phyloP scores from a whole-genome alignment of 2,329 filamentous ascomycete species.

The Tolypocladium pustulatum region DNA sequence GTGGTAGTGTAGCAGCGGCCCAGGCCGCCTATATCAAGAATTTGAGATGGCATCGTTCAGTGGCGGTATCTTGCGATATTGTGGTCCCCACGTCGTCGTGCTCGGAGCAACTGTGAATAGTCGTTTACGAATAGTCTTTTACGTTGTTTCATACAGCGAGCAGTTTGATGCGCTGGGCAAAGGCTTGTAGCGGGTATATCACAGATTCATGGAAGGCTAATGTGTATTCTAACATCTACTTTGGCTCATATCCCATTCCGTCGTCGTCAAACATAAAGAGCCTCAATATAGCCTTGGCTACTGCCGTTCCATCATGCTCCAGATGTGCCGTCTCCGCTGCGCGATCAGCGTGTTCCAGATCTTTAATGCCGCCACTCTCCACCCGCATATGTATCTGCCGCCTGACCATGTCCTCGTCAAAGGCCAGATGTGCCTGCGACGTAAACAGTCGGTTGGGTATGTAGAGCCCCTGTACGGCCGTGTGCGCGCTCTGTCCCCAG shows the following conservation, averaged over 20 bases:
- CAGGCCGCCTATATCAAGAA: no score
- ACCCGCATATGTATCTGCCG: neutral
- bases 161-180: no score
- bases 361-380: neutral
- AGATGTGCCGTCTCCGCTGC: conserved; percentile 50
- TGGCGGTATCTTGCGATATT: no score
- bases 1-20: neutral
- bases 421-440: neutral
- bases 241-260: conserved; percentile 12
- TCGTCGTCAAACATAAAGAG: conserved; percentile 40
- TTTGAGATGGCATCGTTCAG: no score
- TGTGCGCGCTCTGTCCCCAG: conserved; percentile 55
- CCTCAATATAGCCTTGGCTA: conserved; percentile 48
- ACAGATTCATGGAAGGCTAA: no score
- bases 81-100: no score
- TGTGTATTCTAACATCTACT: neutral
- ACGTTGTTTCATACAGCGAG: no score
- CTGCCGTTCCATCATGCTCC: conserved; percentile 43
- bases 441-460: conserved; percentile 20
- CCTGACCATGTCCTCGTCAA: neutral
- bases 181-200: no score
- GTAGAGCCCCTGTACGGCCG: conserved; percentile 67
- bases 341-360: conserved; percentile 38
- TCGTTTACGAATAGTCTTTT: no score
- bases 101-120: no score